A percentile compares a stretch with the other conserved stretches of the same genome.
phyloP scores from a whole-genome alignment of 176 grass and related monocot genomes.

The Elymus sibiricus region DNA sequence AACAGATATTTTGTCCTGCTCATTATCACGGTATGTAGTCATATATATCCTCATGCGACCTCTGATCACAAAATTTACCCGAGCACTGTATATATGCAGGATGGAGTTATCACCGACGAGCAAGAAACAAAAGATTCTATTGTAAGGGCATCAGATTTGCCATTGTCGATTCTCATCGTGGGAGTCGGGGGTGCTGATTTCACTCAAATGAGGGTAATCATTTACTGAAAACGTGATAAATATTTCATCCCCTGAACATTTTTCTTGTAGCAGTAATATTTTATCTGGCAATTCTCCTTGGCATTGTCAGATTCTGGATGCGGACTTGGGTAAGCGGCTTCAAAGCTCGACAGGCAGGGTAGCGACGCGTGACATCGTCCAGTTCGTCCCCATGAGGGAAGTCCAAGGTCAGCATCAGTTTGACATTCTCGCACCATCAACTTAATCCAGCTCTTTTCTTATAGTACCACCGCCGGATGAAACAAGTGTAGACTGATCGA shows the following conservation, averaged over 20 bases:
- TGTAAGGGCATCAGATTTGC: slow-evolving; percentile 82
- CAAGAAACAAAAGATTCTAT: slow-evolving; percentile 90
- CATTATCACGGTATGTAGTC: slow-evolving; percentile 75
- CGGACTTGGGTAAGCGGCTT: slow-evolving; percentile 77
- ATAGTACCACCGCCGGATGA: too few relatives aligned
- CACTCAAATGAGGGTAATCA: slow-evolving; percentile 83
- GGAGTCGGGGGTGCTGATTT: slow-evolving; percentile 87
- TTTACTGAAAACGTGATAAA: not conserved
- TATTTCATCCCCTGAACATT: not conserved
- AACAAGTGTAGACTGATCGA: not conserved
- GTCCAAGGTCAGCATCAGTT: slow-evolving; percentile 52
- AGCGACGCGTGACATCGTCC: slow-evolving; percentile 88
- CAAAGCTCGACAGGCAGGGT: slow-evolving; percentile 84
- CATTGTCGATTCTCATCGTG: slow-evolving; percentile 89
- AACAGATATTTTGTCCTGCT: slow-evolving; percentile 92
- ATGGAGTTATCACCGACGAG: slow-evolving; percentile 81
- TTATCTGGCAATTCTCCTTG: not conserved
- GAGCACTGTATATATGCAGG: slow-evolving; percentile 37
- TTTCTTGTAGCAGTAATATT: not conserved
- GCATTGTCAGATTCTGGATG: slow-evolving; percentile 68
- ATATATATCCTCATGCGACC: not conserved
- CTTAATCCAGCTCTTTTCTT: not conserved
- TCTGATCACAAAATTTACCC: not conserved
- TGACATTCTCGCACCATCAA: not conserved
- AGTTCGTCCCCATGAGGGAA: slow-evolving; percentile 89